Evolutionary conservation across 805 yeast species (phyloP), one percentile per base, ranked within the genome.

Genomic region (Candida sonorensis): DNA sequence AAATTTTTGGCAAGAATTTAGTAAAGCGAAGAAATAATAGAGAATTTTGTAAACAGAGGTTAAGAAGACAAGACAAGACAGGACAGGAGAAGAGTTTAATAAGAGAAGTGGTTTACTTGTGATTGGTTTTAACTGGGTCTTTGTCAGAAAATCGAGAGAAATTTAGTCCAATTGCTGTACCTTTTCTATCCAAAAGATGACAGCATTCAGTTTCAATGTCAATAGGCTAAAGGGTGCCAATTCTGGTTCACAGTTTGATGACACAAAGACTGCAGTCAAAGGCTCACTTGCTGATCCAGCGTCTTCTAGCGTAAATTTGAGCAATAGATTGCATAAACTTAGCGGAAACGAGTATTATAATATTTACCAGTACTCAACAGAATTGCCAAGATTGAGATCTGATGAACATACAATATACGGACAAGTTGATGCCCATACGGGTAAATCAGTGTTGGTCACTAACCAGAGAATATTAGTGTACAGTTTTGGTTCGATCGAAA

Each of bases 401-500:
- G 55, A 40, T 18, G 59, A 45, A 44, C 34, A 23, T 6, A 33
- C 38, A 27, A 16, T 42, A 17, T 39, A 30, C 11, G 43, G 46
- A 7, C 30, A 35, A 5, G 36, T 43, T 3, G 61, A 59, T 50
- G 48, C 53, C 7, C 31, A 26, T 1, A 45, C 58, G 4, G 34
- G 43, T 9, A 54, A 51, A 36, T 56, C 57, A 1, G 41, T 58
- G 10, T 40, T 57, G 3, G 56, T 72, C 4, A 65, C 73, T 11
- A 64, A 61, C n/a, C 56, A 65, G 16, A 61, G 72, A 22, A 66
- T 81, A 14, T 67, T 72, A 45, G 77, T 79, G 5, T 87, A 94
- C 88, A 64, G 70, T 33, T 81, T 78, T 49, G 62, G 65, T 33
- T 70, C 86, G 1, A 69, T 71, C 10, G 85, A 82, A 42, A 61